Base-by-base conservation (phyloP, 805 yeast species). In the Starmera caribaea region DNA sequence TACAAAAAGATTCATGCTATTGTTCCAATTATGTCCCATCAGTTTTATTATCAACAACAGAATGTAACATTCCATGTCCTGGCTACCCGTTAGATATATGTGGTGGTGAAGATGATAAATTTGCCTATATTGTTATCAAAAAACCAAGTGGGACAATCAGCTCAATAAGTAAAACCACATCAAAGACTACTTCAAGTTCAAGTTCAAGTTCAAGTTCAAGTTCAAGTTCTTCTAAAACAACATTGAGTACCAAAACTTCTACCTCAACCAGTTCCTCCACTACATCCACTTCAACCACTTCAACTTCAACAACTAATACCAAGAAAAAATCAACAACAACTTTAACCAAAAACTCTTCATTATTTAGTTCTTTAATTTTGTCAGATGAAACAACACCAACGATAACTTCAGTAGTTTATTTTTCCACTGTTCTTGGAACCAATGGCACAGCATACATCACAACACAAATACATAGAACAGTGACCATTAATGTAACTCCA, bases 21-120 rank as follows among this genome's bases (percentile, higher is more conserved):
- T 71, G 76, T 44, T 54, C 71, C 11, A 55, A 69, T 43, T 37
- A 50, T 15, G 50, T 63, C 10, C 74, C 76, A 1, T 21, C 26
- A 54, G 38, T 1, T 48, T 51, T 12, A 54, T 63, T 4, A 56
- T 50, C 5, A 42, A 45, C 28, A 16, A 47, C 24, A 33, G 50
- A 16, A 40, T 69, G 74, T 51, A 42, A 48, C 21, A 39, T 39
- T 4, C 45, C 52, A 1, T 69, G 74, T 50, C 71, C 73, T 3
- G 71, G 73, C 2, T 66, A 42, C 39, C 57, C 58, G 8, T 40
- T 41, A 35, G 72, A 69, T 34, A 39, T 49, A 15, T 69, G 74
- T 51, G 73, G 67, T 9, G 58, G 63, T 3, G 51, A 57, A 2
- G 35, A 43, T 39, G 73, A 69, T 0, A 51, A 50, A 30, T 71